Conservation (phyloP, 805 yeast genomes). For the Tetrapisispora phaffii region DNA sequence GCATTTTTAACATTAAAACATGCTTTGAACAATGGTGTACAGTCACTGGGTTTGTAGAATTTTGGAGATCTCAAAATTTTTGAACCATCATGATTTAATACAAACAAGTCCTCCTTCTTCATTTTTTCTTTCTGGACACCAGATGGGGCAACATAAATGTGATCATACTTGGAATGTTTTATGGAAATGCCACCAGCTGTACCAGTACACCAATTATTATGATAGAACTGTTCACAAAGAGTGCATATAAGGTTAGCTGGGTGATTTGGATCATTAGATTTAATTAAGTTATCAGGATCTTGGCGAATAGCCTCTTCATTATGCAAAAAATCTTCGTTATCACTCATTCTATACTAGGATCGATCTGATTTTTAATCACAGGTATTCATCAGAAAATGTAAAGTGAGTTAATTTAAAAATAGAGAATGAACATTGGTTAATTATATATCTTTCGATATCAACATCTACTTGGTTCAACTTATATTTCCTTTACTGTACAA, state of each 20-base stretch:
- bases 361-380: background rate
- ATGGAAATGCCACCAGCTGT: constrained; percentile 94
- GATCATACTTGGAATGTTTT: constrained; percentile 33
- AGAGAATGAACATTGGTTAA: no score
- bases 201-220: constrained; percentile 86
- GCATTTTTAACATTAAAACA: constrained; percentile 60
- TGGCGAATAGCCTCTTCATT: background rate
- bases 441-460: no score
- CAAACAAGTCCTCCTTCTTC: constrained; percentile 73
- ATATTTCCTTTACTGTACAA: no score
- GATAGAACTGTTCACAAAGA: constrained; percentile 64
- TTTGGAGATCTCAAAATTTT: constrained; percentile 53
- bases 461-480: no score
- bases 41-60: constrained; percentile 77
- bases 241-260: constrained; percentile 84
- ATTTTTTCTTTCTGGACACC: constrained; percentile 91
- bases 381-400: no score
- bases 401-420: no score
- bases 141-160: constrained; percentile 79
- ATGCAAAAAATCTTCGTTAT: background rate
- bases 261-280: constrained; percentile 44
- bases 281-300: constrained; percentile 22
- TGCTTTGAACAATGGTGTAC: constrained; percentile 80
- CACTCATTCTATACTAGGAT: background rate
- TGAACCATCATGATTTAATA: constrained; percentile 41